These are phyloP conservation scores for Orbilia ellipsospora DNA, from an alignment of 2,329 filamentous ascomycete genomes.

Conservation along the genomic window DNA sequence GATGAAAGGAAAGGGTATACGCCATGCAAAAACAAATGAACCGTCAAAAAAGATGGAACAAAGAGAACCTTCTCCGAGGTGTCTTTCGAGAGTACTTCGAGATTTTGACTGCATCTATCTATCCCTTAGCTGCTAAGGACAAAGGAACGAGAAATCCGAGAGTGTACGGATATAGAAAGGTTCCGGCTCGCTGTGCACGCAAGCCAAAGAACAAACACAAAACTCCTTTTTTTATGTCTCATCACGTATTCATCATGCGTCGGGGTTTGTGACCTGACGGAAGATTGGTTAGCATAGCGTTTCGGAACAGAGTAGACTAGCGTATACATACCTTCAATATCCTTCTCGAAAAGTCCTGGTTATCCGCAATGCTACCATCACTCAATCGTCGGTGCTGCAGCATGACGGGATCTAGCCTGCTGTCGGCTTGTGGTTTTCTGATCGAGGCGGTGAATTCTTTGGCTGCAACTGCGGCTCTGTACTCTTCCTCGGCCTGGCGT, in stretches of 20 bases:
- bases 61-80: constrained; percentile 33
- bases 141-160: constrained; percentile 7
- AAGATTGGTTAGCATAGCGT: background rate
- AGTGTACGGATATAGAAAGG: constrained; percentile 22
- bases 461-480: constrained; percentile 81
- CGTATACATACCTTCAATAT: constrained; percentile 81
- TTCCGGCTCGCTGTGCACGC: constrained; percentile 8
- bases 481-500: constrained; percentile 82
- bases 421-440: constrained; percentile 74
- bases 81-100: constrained; percentile 49
- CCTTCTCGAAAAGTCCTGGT: constrained; percentile 94
- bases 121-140: constrained; percentile 20
- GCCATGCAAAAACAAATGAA: constrained; percentile 51
- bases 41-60: constrained; percentile 24
- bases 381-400: constrained; percentile 86
- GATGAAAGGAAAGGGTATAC: constrained; percentile 49
- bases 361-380: constrained; percentile 95
- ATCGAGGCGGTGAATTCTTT: constrained; percentile 71
- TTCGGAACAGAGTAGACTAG: background rate
- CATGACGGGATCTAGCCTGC: constrained; percentile 83
- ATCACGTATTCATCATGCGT: constrained; percentile 42
- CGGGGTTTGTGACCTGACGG: constrained; percentile 51
- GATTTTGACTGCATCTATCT: constrained; percentile 43
- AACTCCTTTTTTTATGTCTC: constrained; percentile 18
- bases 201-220: constrained; percentile 43